Evolutionary conservation across 148 eudicot genomes (phyloP), one percentile per base, ranked within the genome.

Genomic region (Salicornia ramosissima): DNA sequence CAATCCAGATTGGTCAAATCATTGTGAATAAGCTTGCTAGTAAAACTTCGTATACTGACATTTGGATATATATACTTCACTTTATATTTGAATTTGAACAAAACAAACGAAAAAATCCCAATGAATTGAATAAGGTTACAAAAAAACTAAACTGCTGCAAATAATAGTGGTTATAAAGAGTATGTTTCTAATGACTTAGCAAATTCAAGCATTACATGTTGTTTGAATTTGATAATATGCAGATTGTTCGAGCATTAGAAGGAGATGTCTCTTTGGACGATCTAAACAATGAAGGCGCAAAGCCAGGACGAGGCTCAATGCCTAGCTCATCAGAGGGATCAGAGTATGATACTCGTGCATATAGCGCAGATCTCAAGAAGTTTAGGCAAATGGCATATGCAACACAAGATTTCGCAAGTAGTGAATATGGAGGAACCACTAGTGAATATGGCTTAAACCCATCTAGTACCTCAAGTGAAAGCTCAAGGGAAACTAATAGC

Each of bases 161-260:
- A n/a, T n/a, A n/a, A n/a, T n/a, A n/a, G n/a, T n/a, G n/a, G n/a
- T n/a, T n/a, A n/a, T n/a, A n/a, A n/a, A n/a, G n/a, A n/a, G n/a
- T n/a, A n/a, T n/a, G n/a, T n/a, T n/a, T n/a, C n/a, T n/a, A n/a
- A n/a, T n/a, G n/a, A n/a, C n/a, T n/a, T n/a, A n/a, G n/a, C n/a
- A n/a, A n/a, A n/a, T n/a, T n/a, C n/a, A n/a, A n/a, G n/a, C n/a
- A n/a, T n/a, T n/a, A n/a, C n/a, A n/a, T n/a, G n/a, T n/a, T n/a
- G n/a, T n/a, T 12, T 28, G 60, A 22, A 4, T 26, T 1, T 25
- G 25, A 24, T 56, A 13, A 13, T 14, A 3, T 46, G 14, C 59
- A 89, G 96, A 87, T 90, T 66, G 92, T 81, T 14, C 86, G 92
- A n/a, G 83, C 83, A 29, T 49, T 90, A 3, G 92, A 87, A 67